phyloP scores from a whole-genome alignment of 2,329 filamentous ascomycete genomes.

The Penicillium sp. region DNA sequence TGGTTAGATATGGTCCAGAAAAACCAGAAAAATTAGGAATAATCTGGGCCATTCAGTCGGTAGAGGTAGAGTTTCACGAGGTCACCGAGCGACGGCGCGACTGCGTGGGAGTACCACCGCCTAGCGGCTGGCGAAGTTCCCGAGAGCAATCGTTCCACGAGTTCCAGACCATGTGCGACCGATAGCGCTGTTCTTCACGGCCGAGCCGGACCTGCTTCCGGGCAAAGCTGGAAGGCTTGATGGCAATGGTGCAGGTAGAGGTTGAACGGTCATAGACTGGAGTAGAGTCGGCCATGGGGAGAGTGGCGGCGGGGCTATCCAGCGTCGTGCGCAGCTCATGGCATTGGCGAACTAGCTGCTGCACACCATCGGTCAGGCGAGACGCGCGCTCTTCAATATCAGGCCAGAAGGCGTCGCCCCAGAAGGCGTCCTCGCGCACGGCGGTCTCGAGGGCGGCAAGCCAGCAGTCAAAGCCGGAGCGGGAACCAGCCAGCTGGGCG shows the following conservation, averaged over 20 bases:
- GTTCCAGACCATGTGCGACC: conserved; percentile 31
- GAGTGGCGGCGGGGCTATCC: conserved; percentile 25
- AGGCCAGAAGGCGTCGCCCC: conserved; percentile 47
- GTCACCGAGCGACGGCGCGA: conserved; percentile 31
- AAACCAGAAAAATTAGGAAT: background rate
- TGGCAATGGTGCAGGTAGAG: conserved; percentile 28
- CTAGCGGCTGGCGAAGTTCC: conserved; percentile 26
- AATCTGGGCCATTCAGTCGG: no score
- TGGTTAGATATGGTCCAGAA: background rate
- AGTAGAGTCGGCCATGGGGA: conserved; percentile 21
- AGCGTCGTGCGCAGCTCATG: conserved; percentile 37
- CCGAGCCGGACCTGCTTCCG: conserved; percentile 36
- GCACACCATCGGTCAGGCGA: conserved; percentile 42
- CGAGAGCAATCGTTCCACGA: conserved; percentile 27
- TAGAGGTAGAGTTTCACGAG: conserved; percentile 17
- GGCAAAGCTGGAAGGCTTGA: conserved; percentile 37
- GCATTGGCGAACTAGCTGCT: conserved; percentile 46
- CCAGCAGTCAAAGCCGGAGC: conserved; percentile 46
- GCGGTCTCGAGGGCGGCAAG: conserved; percentile 42
- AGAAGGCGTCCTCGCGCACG: conserved; percentile 49
- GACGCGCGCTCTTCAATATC: conserved; percentile 47
- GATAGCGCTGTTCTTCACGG: conserved; percentile 40
- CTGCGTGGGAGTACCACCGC: conserved; percentile 17
- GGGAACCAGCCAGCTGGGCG: conserved; percentile 43
- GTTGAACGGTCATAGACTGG: conserved; percentile 27